phyloP scores from a whole-genome alignment of 345 rosid genomes.

The Lagerstroemia speciosa region DNA sequence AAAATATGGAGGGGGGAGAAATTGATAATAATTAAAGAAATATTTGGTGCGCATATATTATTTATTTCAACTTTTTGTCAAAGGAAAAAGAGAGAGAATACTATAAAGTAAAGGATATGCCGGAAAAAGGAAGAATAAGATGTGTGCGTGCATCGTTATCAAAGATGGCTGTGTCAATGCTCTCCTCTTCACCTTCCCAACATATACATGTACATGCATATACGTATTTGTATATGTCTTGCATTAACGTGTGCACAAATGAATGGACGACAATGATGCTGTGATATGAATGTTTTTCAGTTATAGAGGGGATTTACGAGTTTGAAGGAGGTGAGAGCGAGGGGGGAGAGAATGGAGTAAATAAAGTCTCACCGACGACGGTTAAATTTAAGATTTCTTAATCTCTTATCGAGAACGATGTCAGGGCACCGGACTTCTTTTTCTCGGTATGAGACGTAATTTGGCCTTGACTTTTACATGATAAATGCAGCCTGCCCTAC shows the following conservation, averaged over 20 bases:
- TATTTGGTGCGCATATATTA: background rate
- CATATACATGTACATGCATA: no score
- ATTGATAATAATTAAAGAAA: background rate
- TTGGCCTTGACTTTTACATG: constrained; percentile 17
- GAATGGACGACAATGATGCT: background rate
- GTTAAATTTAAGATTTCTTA: no score
- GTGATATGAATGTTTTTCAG: no score
- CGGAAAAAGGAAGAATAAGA: constrained; percentile 10
- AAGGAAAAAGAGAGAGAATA: background rate
- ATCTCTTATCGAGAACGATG: no score
- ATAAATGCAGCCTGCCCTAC: constrained; percentile 11
- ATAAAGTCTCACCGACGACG: no score
- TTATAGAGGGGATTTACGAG: no score
- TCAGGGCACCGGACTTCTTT: no score
- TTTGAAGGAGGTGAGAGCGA: no score
- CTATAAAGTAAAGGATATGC: background rate
- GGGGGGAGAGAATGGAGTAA: no score
- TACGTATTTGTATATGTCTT: no score
- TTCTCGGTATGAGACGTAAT: background rate
- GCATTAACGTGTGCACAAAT: no score
- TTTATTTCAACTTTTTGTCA: background rate
- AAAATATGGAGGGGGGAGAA: no score
- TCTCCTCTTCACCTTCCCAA: constrained; percentile 8
- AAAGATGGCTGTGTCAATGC: constrained; percentile 16
- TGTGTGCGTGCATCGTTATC: constrained; percentile 15